Conservation (phyloP, 768 basidiomycete species). For the Tricholoma sp. region DNA sequence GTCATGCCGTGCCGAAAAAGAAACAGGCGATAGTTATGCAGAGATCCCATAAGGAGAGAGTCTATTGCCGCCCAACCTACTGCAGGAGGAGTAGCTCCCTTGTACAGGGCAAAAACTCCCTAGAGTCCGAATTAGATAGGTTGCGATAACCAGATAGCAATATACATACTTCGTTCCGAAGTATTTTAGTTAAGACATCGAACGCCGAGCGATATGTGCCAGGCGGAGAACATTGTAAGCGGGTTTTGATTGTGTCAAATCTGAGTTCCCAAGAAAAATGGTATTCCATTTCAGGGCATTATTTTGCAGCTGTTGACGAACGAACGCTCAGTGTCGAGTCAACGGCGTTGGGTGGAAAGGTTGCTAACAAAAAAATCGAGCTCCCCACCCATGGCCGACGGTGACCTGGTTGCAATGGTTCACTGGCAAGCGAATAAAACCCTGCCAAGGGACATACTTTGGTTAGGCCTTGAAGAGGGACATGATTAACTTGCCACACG, state of each 20-base stretch:
- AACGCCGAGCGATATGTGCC: conserved; percentile 59
- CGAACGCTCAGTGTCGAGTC: conserved; percentile 2
- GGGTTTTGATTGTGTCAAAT: conserved; percentile 71
- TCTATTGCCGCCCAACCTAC: conserved; percentile 73
- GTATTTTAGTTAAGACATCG: conserved; percentile 51
- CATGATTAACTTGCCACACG: background rate
- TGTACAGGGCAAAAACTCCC: conserved; percentile 66
- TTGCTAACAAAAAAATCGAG: conserved; percentile 8
- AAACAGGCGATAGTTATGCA: conserved; percentile 70
- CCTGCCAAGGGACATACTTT: conserved; percentile 31
- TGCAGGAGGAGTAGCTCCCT: conserved; percentile 69
- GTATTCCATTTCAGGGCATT: background rate
- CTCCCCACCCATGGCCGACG: conserved; percentile 61
- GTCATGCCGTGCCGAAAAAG: conserved; percentile 48
- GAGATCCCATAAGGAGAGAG: conserved; percentile 61
- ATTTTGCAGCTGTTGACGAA: background rate
- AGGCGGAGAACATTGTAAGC: conserved; percentile 63
- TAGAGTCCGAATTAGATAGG: conserved; percentile 18
- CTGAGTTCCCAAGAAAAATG: conserved; percentile 24
- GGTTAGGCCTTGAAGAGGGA: conserved; percentile 36
- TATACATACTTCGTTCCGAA: conserved; percentile 53
- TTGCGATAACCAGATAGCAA: background rate
- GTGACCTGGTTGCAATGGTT: conserved; percentile 40
- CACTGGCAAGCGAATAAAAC: background rate
- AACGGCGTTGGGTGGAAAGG: background rate